phyloP scores from a whole-genome alignment of 805 yeast genomes.

The Sporopachydermia lactativora region DNA sequence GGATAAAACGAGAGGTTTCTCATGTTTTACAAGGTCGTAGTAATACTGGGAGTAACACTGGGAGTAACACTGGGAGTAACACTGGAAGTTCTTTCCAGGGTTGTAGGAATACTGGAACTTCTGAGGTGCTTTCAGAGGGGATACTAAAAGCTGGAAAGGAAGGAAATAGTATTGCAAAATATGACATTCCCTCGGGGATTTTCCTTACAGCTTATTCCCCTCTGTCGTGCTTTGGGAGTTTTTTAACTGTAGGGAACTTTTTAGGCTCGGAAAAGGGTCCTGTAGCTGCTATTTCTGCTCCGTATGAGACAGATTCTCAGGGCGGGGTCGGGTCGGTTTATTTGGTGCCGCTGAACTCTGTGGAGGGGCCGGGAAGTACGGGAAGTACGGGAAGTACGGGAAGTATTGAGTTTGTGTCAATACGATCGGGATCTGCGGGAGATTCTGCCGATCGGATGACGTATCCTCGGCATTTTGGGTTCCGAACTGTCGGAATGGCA shows the following conservation, averaged over 20 bases:
- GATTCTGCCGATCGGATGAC: not conserved
- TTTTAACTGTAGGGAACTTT: conserved; percentile 3
- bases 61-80: not conserved
- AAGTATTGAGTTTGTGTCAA: too few species aligned
- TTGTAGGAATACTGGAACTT: not conserved
- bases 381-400: not conserved
- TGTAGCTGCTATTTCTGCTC: conserved; percentile 5
- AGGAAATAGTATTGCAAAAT: too few species aligned
- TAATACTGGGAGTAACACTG: not conserved
- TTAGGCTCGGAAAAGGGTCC: not conserved
- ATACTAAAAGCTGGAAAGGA: too few species aligned
- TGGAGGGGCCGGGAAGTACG: not conserved
- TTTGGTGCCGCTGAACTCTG: conserved; percentile 24
- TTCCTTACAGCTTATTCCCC: conserved; percentile 3
- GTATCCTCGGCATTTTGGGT: conserved; percentile 3
- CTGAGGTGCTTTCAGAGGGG: not conserved
- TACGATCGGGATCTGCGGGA: too few species aligned
- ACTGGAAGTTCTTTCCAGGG: too few species aligned
- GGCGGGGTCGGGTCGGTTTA: conserved; percentile 29
- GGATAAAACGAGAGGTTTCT: conserved; percentile 6
- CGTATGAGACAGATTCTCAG: conserved; percentile 2
- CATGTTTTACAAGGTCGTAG: not conserved
- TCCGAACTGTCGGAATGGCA: not conserved
- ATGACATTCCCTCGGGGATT: conserved; percentile 3
- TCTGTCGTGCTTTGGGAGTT: conserved; percentile 3